Base-by-base conservation (phyloP, 2,329 filamentous ascomycete species). In the Ophiostoma sp. region DNA sequence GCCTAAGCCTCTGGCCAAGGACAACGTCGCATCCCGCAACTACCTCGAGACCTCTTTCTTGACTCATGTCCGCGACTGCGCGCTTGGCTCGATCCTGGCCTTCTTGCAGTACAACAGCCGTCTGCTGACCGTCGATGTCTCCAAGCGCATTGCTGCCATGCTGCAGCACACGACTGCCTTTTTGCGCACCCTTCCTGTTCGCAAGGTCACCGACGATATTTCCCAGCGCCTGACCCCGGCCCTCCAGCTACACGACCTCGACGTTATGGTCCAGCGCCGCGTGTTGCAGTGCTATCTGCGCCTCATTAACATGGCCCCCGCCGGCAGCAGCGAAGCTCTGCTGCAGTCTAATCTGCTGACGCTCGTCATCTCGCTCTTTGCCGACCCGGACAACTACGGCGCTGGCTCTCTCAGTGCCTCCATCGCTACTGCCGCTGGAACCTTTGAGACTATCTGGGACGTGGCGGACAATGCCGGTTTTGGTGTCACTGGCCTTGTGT, bases 271-370 rank as follows among this genome's bases (percentile, higher is more conserved):
- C 15, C 92, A 97, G 77, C 88, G 96, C 73, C 90, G 96, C 78
- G 95, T 99, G 3, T 86, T 99, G 72, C 95, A 99, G 82, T 98
- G 95, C 81, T 99, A 98, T 80, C 92, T 93, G 48, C 95, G 95
- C 82, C 87, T 99, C 50, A 91, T 98, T 25, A 95, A 94, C 78
- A 88, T 97, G 69, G 97, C 94, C 78, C 94, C 96, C 50, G 88
- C 92, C 19, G 94, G 93, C 55, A 93, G 93, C 75, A 92, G 91
- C 72, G 96, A 99, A 81, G 90, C 93, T 1, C 87, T 98, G 11
- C 86, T 97, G 31, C 94, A 98, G 79, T 97, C 95, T 0, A 98
- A 97, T 78, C 86, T 99, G 9, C 86, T 99, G 50, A 96, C 95
- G 1, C 86, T 97, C 28, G 94, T 95, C 0, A 92, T 98, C 36